Percentiles rank a stretch among this genome's conserved stretches.
phyloP scores from a whole-genome alignment of 441 rosid genomes.

The Viola pubescens region DNA sequence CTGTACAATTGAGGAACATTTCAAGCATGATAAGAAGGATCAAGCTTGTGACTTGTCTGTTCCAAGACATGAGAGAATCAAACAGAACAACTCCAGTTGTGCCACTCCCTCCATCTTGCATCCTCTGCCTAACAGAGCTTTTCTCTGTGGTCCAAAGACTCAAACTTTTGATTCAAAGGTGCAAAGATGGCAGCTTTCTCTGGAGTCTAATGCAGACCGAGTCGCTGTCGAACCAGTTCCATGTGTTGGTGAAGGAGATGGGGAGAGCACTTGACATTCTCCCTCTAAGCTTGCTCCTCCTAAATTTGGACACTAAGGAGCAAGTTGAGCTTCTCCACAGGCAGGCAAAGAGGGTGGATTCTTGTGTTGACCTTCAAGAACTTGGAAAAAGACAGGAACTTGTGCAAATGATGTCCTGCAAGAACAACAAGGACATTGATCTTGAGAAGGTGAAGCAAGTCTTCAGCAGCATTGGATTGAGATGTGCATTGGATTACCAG shows the following conservation, averaged over 20 bases:
- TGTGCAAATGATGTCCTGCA: slow-evolving; percentile 33
- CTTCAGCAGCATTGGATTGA: slow-evolving; percentile 43
- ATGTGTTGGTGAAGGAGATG: slow-evolving; percentile 50
- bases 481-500: slow-evolving; percentile 32
- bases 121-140: slow-evolving; percentile 53
- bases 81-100: slow-evolving; percentile 7
- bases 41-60: slow-evolving; percentile 44
- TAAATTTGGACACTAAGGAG: slow-evolving; percentile 41
- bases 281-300: slow-evolving; percentile 47
- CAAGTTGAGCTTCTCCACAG: slow-evolving; percentile 61
- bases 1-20: slow-evolving; percentile 35
- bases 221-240: slow-evolving; percentile 38
- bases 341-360: slow-evolving; percentile 46
- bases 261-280: slow-evolving; percentile 57
- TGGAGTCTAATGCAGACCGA: slow-evolving; percentile 42
- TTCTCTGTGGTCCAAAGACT: slow-evolving; percentile 40
- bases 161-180: slow-evolving; percentile 36
- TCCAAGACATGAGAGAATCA: slow-evolving; percentile 45
- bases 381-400: slow-evolving; percentile 38
- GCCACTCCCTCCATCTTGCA: slow-evolving; percentile 46
- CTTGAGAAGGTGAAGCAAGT: slow-evolving; percentile 26
- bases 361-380: slow-evolving; percentile 38
- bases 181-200: slow-evolving; percentile 42
- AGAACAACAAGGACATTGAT: slow-evolving; percentile 36
- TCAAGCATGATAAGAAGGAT: slow-evolving; percentile 49